phyloP scores from a whole-genome alignment of 1,284 basidiomycete genomes.

The Cutaneotrichosporon mucoides region DNA sequence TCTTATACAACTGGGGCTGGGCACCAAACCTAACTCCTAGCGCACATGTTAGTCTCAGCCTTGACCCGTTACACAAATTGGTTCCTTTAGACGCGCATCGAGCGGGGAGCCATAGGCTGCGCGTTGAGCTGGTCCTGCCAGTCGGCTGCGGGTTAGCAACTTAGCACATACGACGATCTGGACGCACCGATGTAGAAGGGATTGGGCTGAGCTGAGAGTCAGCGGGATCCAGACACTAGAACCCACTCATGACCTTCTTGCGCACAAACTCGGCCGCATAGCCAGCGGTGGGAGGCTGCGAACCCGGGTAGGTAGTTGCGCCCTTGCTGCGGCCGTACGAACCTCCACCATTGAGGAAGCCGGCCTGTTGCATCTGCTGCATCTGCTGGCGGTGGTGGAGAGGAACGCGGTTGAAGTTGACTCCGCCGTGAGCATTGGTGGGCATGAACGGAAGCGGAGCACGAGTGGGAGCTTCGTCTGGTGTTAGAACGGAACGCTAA shows the following conservation, averaged over 20 bases:
- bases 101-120: neutral
- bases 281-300: too few relatives aligned
- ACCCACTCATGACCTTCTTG: slow-evolving; percentile 7
- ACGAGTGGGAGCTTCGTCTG: slow-evolving; percentile 13
- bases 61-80: too few relatives aligned
- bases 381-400: slow-evolving; percentile 31
- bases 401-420: slow-evolving; percentile 47
- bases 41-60: too few relatives aligned
- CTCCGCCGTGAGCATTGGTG: slow-evolving; percentile 44
- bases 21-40: too few relatives aligned
- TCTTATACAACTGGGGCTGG: too few relatives aligned
- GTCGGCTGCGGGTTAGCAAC: neutral
- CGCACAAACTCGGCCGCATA: slow-evolving; percentile 1
- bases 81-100: neutral
- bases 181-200: neutral
- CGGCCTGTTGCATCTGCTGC: slow-evolving; percentile 24
- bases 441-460: slow-evolving; percentile 25
- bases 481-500: neutral
- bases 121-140: slow-evolving; percentile 2
- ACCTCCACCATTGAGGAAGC: slow-evolving; percentile 12
- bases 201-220: neutral
- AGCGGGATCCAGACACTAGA: neutral
- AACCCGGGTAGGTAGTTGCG: too few relatives aligned
- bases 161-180: too few relatives aligned
- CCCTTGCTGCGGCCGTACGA: too few relatives aligned